Conservation (phyloP, 345 rosid species). For the Corchorus olitorius region DNA sequence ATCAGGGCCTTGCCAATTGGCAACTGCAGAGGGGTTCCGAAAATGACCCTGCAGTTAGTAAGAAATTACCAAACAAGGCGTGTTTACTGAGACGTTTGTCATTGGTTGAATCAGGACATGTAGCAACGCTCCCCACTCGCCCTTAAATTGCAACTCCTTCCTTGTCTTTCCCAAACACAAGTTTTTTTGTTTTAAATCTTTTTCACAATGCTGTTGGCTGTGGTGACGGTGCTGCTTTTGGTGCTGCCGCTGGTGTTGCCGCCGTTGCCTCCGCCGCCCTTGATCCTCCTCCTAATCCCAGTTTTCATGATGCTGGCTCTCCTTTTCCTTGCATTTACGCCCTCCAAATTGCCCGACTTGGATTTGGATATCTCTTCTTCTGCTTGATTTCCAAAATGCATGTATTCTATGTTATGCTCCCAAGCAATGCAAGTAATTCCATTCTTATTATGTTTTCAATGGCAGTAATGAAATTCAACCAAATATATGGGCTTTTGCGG, state of each 20-base stretch:
- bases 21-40: too few relatives aligned
- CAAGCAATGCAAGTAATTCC: too few relatives aligned
- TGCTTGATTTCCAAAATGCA: not conserved
- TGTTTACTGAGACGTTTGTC: too few relatives aligned
- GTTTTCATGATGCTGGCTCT: conserved; percentile 16
- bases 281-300: not conserved
- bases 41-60: too few relatives aligned
- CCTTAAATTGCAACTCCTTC: not conserved
- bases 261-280: conserved; percentile 20
- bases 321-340: conserved; percentile 9
- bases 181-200: not conserved
- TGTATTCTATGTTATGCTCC: too few relatives aligned
- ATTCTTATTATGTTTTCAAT: too few relatives aligned
- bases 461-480: too few relatives aligned
- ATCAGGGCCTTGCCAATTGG: too few relatives aligned
- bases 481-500: too few relatives aligned
- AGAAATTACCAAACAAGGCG: too few relatives aligned
- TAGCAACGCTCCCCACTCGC: too few relatives aligned
- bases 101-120: too few relatives aligned
- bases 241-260: conserved; percentile 18
- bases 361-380: not conserved
- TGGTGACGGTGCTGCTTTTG: conserved; percentile 11
- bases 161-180: not conserved
- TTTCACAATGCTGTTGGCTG: not conserved
- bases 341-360: not conserved